These are phyloP conservation scores for Cladosporium sp. DNA, from an alignment of 2,329 filamentous ascomycete species.

Conservation along the genomic window DNA sequence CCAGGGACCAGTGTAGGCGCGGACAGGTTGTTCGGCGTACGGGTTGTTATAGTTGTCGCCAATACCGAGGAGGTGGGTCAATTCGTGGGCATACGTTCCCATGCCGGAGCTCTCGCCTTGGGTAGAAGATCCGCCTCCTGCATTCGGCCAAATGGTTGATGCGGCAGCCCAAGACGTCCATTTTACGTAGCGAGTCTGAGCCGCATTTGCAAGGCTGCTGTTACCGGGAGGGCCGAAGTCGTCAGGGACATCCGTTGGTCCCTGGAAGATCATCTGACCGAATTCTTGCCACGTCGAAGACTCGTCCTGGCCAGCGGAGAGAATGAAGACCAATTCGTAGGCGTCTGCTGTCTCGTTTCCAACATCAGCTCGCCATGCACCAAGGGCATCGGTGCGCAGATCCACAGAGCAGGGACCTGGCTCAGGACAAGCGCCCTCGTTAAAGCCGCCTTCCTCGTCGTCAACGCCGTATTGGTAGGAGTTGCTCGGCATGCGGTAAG, in stretches of 20 bases:
- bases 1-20: constrained; percentile 47
- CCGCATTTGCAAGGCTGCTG: constrained; percentile 39
- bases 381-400: constrained; percentile 45
- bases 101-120: constrained; percentile 50
- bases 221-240: constrained; percentile 45
- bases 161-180: constrained; percentile 51
- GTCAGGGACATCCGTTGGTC: constrained; percentile 43
- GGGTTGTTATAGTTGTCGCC: constrained; percentile 54
- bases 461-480: constrained; percentile 49
- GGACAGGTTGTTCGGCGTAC: constrained; percentile 40
- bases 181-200: constrained; percentile 46
- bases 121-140: constrained; percentile 46
- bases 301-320: constrained; percentile 51
- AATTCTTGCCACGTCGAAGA: constrained; percentile 53
- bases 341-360: constrained; percentile 43
- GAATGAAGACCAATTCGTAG: constrained; percentile 49
- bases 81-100: constrained; percentile 49
- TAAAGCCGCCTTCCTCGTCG: constrained; percentile 38
- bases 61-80: constrained; percentile 47
- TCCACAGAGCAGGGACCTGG: constrained; percentile 40
- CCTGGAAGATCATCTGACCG: constrained; percentile 48
- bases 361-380: constrained; percentile 46
- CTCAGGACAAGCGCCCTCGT: constrained; percentile 43
- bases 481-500: constrained; percentile 44
- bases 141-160: constrained; percentile 49